These are phyloP conservation scores for Crepidotus variabilis DNA, from an alignment of 768 basidiomycete species.

Conservation along the genomic window DNA sequence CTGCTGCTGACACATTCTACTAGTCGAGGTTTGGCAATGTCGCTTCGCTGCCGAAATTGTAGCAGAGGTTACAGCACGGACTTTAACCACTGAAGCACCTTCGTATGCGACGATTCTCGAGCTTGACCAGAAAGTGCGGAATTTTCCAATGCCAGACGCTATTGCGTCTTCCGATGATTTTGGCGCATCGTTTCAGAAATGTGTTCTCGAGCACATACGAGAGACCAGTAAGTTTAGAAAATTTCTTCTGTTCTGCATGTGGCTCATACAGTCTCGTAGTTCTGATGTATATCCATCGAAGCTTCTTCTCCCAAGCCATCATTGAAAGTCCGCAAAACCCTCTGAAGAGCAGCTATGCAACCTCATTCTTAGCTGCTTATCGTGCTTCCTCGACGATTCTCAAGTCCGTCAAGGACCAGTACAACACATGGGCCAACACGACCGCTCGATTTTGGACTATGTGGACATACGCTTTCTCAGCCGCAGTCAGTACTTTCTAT, in stretches of 20 bases:
- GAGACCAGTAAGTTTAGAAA: slow-evolving; percentile 34
- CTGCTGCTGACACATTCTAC: slow-evolving; percentile 18
- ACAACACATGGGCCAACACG: slow-evolving; percentile 39
- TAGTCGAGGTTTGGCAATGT: slow-evolving; percentile 55
- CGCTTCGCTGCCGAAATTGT: slow-evolving; percentile 66
- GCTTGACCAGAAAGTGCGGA: slow-evolving; percentile 63
- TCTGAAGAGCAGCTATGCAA: slow-evolving; percentile 59
- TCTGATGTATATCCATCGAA: slow-evolving; percentile 60
- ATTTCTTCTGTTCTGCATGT: too few relatives aligned
- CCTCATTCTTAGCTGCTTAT: slow-evolving; percentile 63
- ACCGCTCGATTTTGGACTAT: slow-evolving; percentile 55
- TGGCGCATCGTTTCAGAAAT: slow-evolving; percentile 37
- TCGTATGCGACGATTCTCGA: slow-evolving; percentile 64
- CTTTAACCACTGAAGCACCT: slow-evolving; percentile 61
- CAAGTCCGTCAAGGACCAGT: slow-evolving; percentile 46
- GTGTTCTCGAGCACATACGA: slow-evolving; percentile 44
- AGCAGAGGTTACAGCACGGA: slow-evolving; percentile 57
- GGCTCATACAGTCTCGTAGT: slow-evolving; percentile 22
- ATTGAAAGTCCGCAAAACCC: slow-evolving; percentile 66
- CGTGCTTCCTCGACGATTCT: slow-evolving; percentile 55
- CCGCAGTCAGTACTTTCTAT: slow-evolving; percentile 34
- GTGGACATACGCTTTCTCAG: slow-evolving; percentile 60
- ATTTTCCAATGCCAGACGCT: slow-evolving; percentile 53
- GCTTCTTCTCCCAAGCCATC: slow-evolving; percentile 70
- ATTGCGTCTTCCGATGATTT: slow-evolving; percentile 34